A percentile compares a stretch with the other conserved stretches of the same genome.
Conservation (phyloP, 345 rosid species). For the Excoecaria cochinchinensis region DNA sequence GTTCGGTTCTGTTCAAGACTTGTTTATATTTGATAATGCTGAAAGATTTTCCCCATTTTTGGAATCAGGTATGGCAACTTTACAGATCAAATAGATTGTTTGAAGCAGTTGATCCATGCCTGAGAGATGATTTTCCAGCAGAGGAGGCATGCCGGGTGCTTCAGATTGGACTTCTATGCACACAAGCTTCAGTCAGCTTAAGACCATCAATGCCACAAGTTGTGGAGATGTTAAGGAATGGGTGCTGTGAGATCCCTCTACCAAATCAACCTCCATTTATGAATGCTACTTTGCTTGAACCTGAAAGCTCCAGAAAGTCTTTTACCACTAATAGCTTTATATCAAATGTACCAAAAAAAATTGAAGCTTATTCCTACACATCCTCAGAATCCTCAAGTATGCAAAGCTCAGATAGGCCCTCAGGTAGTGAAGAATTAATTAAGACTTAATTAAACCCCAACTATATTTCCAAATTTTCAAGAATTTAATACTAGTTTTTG, state of each 20-base stretch:
- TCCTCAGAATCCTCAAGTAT: conserved; percentile 32
- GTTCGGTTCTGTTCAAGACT: background rate
- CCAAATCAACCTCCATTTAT: conserved; percentile 58
- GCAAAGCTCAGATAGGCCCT: conserved; percentile 24
- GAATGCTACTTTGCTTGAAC: conserved; percentile 22
- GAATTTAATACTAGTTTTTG: background rate
- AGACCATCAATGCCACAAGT: conserved; percentile 54
- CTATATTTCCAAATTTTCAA: background rate
- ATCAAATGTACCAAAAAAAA: conserved; percentile 26
- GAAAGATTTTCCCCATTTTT: background rate
- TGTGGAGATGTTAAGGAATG: conserved; percentile 31
- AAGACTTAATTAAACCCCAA: conserved; percentile 2
- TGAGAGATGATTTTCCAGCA: conserved; percentile 28
- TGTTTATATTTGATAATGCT: background rate
- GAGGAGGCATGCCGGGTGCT: conserved; percentile 36
- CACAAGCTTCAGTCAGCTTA: conserved; percentile 42
- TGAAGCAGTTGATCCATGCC: conserved; percentile 36
- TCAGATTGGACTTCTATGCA: conserved; percentile 49
- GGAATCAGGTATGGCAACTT: conserved; percentile 48
- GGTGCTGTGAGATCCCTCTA: conserved; percentile 24
- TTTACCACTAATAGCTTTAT: conserved; percentile 27
- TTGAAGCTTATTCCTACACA: conserved; percentile 24
- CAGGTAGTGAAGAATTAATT: conserved; percentile 21
- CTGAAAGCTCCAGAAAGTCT: conserved; percentile 26
- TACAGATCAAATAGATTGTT: conserved; percentile 36